Conservation (phyloP, 805 yeast genomes). For the Wickerhamomyces canadensis region DNA sequence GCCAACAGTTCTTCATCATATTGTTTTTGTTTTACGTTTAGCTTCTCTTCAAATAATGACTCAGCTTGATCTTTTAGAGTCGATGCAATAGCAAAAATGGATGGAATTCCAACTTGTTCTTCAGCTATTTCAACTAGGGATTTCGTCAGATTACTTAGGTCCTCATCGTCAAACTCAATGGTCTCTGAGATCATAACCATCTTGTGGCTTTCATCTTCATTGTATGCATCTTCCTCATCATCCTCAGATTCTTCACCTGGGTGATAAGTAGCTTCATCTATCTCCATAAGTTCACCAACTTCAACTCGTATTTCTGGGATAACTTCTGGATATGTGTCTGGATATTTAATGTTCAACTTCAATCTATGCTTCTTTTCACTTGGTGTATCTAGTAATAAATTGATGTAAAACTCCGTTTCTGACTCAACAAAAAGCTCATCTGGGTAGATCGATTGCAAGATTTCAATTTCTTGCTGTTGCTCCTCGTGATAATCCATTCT, state of each 20-base stretch:
- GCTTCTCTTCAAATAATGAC: slow-evolving; percentile 50
- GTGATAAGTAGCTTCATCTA: slow-evolving; percentile 19
- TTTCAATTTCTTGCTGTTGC: slow-evolving; percentile 85
- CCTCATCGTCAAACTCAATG: slow-evolving; percentile 48
- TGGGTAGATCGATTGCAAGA: slow-evolving; percentile 86
- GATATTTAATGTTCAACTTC: slow-evolving; percentile 59
- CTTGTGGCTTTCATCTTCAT: slow-evolving; percentile 42
- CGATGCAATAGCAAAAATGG: slow-evolving; percentile 74
- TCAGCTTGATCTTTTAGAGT: slow-evolving; percentile 81
- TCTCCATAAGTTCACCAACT: slow-evolving; percentile 25
- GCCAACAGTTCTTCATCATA: slow-evolving; percentile 54
- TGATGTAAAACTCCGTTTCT: slow-evolving; percentile 47
- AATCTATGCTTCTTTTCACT: slow-evolving; percentile 55
- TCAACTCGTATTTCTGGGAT: slow-evolving; percentile 53
- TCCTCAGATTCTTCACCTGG: slow-evolving; percentile 13
- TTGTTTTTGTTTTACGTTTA: slow-evolving; percentile 45
- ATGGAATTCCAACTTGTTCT: slow-evolving; percentile 86
- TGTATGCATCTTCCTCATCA: slow-evolving; percentile 30
- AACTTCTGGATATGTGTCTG: slow-evolving; percentile 77
- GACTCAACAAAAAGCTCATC: slow-evolving; percentile 56
- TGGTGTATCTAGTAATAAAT: slow-evolving; percentile 61
- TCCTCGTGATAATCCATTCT: slow-evolving; percentile 76
- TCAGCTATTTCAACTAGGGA: slow-evolving; percentile 57
- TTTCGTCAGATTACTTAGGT: slow-evolving; percentile 34
- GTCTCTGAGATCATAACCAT: slow-evolving; percentile 51